phyloP scores from a whole-genome alignment of 768 basidiomycete genomes.

The Flagelloscypha sp. region DNA sequence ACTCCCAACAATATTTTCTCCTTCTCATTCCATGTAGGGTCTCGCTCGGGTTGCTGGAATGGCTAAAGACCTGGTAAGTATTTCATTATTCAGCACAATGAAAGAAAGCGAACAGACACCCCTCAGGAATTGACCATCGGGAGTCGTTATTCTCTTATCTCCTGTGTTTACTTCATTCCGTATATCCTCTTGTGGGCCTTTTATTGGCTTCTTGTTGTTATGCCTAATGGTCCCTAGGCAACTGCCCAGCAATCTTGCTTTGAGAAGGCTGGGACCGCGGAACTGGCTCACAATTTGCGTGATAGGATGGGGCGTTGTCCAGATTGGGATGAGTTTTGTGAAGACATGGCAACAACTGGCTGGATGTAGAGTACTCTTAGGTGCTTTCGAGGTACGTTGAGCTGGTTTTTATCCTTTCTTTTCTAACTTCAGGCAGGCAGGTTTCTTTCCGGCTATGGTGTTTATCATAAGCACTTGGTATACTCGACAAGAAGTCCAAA shows the following conservation, averaged over 20 bases:
- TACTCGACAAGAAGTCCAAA: conserved; percentile 40
- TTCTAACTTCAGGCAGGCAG: background rate
- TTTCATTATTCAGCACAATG: too few species aligned
- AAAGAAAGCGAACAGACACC: too few species aligned
- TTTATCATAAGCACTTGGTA: conserved; percentile 4
- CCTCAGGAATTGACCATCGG: conserved; percentile 10
- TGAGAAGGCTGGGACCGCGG: conserved; percentile 8
- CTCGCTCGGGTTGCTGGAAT: conserved; percentile 33
- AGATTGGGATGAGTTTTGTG: conserved; percentile 11
- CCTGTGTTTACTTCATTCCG: background rate
- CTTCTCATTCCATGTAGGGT: too few species aligned
- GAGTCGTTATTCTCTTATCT: too few species aligned
- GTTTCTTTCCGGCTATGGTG: conserved; percentile 3
- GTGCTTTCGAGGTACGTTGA: conserved; percentile 19
- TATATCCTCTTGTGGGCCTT: background rate
- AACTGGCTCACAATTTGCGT: conserved; percentile 9
- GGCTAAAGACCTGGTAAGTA: conserved; percentile 31
- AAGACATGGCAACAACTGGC: conserved; percentile 7
- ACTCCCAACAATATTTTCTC: too few species aligned
- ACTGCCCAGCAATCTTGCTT: conserved; percentile 7
- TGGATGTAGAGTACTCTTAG: conserved; percentile 9
- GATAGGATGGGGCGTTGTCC: conserved; percentile 11
- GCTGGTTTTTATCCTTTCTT: conserved; percentile 27
- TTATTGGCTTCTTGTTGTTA: too few species aligned
- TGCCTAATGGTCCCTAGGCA: too few species aligned